Base-by-base conservation (phyloP, 768 basidiomycete genomes). In the Mycena galericulata region DNA sequence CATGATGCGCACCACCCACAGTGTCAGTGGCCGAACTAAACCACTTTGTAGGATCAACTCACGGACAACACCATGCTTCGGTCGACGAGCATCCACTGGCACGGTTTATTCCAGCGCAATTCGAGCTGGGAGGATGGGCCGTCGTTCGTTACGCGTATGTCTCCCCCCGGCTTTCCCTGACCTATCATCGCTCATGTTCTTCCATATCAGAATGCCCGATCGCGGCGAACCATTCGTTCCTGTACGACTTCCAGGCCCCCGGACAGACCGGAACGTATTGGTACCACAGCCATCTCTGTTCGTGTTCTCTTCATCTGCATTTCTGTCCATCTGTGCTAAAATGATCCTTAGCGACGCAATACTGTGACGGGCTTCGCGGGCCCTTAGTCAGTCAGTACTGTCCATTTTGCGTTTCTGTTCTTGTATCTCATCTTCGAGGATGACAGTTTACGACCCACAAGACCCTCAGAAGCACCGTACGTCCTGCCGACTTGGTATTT, bases 301-400 rank as follows among this genome's bases (percentile, higher is more conserved):
- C 22, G 75, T 74, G 7, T 34, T 18, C 14, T 8, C 7, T 41
- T 20, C 8, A 34, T n/a, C 7, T 18, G 3, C 30, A 22, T 32
- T n/a, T 60, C n/a, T 27, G 30, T 14, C 18, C 36, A 9, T 9
- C 18, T 18, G 4, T 81, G 78, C 82, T 84, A 59, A 81, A n/a
- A 80, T 51, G 5, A 22, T 45, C 78, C 45, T 70, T 71, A 77
- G 81, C 80, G 7, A 81, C 82, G 1, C 88, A 89, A 75, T 88
- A 88, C 63, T 89, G 88, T 56, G 88, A 89, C 60, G 88, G 87
- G 0, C 78, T 89, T 27, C 75, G 88, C 46, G 87, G 87, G 0
- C 78, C 83, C 3, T 40, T 88, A 38, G 80, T 88, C 9, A 57
- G 68, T 65, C 20, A 4, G 47, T 68, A 18, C 22, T 10, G 20